phyloP scores from a whole-genome alignment of 306 rosid species.

The Sphenostylis stenocarpa region DNA sequence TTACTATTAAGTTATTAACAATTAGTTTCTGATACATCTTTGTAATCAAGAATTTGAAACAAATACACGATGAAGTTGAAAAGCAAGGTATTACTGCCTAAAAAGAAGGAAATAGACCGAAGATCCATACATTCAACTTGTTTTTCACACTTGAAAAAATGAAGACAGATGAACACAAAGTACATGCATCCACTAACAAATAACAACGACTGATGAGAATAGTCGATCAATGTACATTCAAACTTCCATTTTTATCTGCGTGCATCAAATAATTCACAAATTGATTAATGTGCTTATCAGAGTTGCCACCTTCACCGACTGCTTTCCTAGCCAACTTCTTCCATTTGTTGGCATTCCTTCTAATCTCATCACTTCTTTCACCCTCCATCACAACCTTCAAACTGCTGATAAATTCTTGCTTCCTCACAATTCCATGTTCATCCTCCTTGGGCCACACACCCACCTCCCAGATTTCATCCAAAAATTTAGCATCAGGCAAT shows the following conservation, averaged over 20 bases:
- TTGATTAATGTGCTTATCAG: conserved; percentile 41
- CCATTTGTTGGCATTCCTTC: conserved; percentile 47
- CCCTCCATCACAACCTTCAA: conserved; percentile 60
- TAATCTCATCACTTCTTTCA: conserved; percentile 42
- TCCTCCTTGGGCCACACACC: conserved; percentile 65
- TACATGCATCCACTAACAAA: background rate
- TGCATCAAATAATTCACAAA: conserved; percentile 45
- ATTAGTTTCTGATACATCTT: background rate
- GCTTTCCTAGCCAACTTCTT: conserved; percentile 51
- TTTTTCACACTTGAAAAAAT: background rate
- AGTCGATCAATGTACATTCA: background rate
- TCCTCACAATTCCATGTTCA: conserved; percentile 50
- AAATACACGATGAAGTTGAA: background rate
- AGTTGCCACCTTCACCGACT: conserved; percentile 52
- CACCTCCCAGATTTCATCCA: conserved; percentile 63
- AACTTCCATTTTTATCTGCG: conserved; percentile 18
- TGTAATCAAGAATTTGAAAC: background rate
- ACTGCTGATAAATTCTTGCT: conserved; percentile 44
- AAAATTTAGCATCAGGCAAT: conserved; percentile 60
- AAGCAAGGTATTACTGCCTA: background rate
- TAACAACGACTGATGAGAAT: background rate
- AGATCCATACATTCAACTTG: background rate
- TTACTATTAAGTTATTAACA: no score
- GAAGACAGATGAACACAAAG: background rate
- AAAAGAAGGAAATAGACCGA: background rate